Conservation (phyloP, 768 basidiomycete genomes). For the Leccinum truebloodii region DNA sequence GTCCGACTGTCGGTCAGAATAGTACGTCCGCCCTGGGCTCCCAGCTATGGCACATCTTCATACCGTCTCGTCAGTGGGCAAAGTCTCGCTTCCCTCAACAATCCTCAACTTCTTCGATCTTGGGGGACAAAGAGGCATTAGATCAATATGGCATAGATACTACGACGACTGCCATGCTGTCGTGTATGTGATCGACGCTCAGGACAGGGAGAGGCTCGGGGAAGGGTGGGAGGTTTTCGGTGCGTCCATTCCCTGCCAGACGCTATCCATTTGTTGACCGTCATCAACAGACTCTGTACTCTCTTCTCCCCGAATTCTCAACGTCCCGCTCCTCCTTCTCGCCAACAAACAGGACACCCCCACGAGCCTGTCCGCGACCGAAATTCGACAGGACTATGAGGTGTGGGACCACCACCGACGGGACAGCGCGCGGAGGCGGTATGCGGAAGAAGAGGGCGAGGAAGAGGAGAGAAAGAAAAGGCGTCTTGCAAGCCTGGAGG, state of each 20-base stretch:
- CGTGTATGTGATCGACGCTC: constrained; percentile 92
- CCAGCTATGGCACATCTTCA: neutral
- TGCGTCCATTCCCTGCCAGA: constrained; percentile 40
- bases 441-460: constrained; percentile 48
- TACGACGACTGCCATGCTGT: constrained; percentile 98
- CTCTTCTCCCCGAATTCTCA: constrained; percentile 85
- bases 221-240: constrained; percentile 99
- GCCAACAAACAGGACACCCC: constrained; percentile 96
- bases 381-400: constrained; percentile 88
- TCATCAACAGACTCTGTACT: constrained; percentile 69
- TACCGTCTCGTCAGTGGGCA: constrained; percentile 62
- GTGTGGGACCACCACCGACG: constrained; percentile 80
- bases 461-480: constrained; percentile 47
- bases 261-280: neutral
- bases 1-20: constrained; percentile 96
- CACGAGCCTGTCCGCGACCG: constrained; percentile 78
- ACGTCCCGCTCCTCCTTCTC: constrained; percentile 85
- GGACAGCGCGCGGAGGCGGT: constrained; percentile 61
- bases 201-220: constrained; percentile 82
- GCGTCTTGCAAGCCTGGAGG: constrained; percentile 76
- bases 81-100: constrained; percentile 89
- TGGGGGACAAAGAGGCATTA: constrained; percentile 91
- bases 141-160: constrained; percentile 92
- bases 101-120: constrained; percentile 97
- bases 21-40: constrained; percentile 53